Evolutionary conservation across 441 rosid genomes (phyloP).

Genomic region (Daphne laureola): DNA sequence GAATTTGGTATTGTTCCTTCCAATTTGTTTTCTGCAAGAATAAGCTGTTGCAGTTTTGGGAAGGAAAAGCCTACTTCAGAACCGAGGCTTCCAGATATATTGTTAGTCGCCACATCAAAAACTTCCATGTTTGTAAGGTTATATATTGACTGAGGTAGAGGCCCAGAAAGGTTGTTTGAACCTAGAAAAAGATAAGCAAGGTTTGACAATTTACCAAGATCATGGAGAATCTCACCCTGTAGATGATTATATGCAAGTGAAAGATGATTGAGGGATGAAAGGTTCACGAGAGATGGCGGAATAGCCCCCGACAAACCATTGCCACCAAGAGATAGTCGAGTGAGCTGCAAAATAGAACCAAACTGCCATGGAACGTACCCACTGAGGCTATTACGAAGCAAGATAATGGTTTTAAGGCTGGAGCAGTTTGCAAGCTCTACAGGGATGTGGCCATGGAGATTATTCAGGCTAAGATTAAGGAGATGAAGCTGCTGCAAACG

Average conservation of each 20-base stretch:
- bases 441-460: conserved; percentile 12
- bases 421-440: conserved; percentile 3
- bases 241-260: not conserved
- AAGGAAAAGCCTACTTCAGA: not conserved
- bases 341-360: conserved; percentile 1
- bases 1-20: conserved; percentile 1
- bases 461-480: not conserved
- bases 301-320: not conserved
- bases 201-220: not conserved
- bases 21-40: conserved; percentile 1
- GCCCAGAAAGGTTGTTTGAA: conserved; percentile 3
- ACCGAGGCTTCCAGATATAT: not conserved
- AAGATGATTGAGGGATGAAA: not conserved
- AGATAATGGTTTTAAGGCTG: not conserved
- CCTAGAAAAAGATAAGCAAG: fast-evolving
- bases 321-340: not conserved
- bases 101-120: not conserved
- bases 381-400: not conserved
- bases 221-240: conserved; percentile 3
- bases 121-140: conserved; percentile 2
- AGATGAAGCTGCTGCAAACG: conserved; percentile 1
- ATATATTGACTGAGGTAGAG: conserved; percentile 7
- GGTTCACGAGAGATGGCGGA: conserved; percentile 2
- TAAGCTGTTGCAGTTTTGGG: not conserved
- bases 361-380: not conserved